Evolutionary conservation across 2,329 filamentous ascomycete genomes (phyloP).

Genomic region (Diplodia seriata): DNA sequence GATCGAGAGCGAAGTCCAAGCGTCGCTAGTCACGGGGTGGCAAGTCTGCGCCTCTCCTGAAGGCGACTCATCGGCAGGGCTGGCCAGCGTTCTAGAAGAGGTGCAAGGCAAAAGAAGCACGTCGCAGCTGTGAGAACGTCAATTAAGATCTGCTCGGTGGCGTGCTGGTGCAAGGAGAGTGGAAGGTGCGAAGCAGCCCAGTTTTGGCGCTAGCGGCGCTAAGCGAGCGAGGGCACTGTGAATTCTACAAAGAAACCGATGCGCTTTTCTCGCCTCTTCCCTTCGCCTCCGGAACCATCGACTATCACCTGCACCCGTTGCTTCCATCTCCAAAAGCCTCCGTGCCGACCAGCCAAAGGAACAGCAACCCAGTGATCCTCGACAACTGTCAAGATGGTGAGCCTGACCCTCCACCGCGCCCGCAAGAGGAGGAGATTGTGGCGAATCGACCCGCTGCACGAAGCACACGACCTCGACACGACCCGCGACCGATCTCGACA

Average conservation of each 20-base stretch:
- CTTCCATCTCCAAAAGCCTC: slow-evolving; percentile 45
- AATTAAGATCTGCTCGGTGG: slow-evolving; percentile 1
- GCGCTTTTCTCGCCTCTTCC: slow-evolving; percentile 7
- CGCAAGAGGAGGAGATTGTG: slow-evolving; percentile 29
- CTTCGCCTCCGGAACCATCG: slow-evolving; percentile 34
- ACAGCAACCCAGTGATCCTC: slow-evolving; percentile 41
- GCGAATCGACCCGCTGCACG: slow-evolving; percentile 35
- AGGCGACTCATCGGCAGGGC: background rate
- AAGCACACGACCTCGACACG: slow-evolving; percentile 44
- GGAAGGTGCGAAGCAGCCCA: background rate
- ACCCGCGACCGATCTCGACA: slow-evolving; percentile 32
- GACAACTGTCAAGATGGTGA: slow-evolving; percentile 51
- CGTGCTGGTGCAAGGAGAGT: background rate
- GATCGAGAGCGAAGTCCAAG: slow-evolving; percentile 1
- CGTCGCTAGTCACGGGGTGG: slow-evolving; percentile 8
- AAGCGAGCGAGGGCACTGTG: background rate
- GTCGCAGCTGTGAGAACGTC: background rate
- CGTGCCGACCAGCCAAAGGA: slow-evolving; percentile 41
- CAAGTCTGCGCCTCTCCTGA: background rate
- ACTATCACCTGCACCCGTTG: slow-evolving; percentile 45
- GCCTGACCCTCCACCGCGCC: slow-evolving; percentile 37
- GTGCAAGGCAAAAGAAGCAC: background rate
- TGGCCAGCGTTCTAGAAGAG: background rate
- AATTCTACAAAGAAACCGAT: background rate
- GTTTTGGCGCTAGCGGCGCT: slow-evolving; percentile 16